Conservation (phyloP, 2,329 filamentous ascomycete genomes). For the Paraconiothyrium brasiliense region DNA sequence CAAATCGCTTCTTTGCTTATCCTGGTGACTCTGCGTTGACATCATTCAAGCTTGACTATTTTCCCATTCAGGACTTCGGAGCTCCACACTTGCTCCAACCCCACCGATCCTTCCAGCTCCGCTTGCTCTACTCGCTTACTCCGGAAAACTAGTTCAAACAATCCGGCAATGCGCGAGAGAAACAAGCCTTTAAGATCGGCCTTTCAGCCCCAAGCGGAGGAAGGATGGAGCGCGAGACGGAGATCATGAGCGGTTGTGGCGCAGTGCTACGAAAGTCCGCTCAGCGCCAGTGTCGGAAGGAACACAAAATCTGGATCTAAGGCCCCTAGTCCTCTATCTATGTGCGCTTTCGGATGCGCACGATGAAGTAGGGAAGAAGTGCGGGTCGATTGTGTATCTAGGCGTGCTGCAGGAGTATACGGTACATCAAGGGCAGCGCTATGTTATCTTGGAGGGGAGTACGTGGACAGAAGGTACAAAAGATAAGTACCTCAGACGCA, state of each 20-base stretch:
- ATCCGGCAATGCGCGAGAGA: too few relatives aligned
- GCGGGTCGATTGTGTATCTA: constrained; percentile 2
- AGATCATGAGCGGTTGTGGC: constrained; percentile 6
- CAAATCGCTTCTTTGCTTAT: not conserved
- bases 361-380: not conserved
- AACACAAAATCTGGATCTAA: not conserved
- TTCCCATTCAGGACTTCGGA: constrained; percentile 1
- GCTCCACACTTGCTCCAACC: not conserved
- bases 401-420: constrained; percentile 3
- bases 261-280: constrained; percentile 9
- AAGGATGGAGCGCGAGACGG: not conserved
- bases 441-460: not conserved
- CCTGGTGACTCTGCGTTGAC: not conserved
- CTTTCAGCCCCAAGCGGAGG: not conserved
- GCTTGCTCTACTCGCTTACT: constrained; percentile 1
- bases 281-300: constrained; percentile 10
- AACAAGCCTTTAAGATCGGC: constrained; percentile 8
- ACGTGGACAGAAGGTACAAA: not conserved
- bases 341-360: not conserved
- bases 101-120: not conserved
- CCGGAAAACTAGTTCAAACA: not conserved
- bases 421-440: not conserved
- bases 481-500: not conserved
- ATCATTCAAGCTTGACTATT: not conserved
- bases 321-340: not conserved